These are phyloP conservation scores for Stemphylium beticola DNA, from an alignment of 2,329 filamentous ascomycete species.

Conservation along the genomic window DNA sequence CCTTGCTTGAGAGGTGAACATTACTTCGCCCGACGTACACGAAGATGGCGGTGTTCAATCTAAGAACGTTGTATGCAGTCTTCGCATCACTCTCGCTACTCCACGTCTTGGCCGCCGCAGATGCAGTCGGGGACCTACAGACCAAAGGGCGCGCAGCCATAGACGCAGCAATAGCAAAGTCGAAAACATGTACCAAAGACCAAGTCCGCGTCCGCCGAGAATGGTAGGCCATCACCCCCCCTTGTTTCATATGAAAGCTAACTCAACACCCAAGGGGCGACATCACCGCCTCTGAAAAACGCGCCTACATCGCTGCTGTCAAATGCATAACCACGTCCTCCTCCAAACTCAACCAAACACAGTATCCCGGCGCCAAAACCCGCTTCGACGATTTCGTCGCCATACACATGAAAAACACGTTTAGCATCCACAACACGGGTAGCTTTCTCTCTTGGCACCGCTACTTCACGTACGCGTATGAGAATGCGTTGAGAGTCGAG, in stretches of 20 bases:
- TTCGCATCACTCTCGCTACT: slow-evolving; percentile 28
- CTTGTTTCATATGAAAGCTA: neutral
- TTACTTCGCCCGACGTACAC: neutral
- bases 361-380: slow-evolving; percentile 41
- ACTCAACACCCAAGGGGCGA: slow-evolving; percentile 30
- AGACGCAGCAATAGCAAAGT: slow-evolving; percentile 37
- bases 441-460: slow-evolving; percentile 52
- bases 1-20: neutral
- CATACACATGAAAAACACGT: slow-evolving; percentile 46
- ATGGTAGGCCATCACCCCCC: slow-evolving; percentile 25
- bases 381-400: slow-evolving; percentile 49
- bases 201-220: slow-evolving; percentile 39
- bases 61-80: slow-evolving; percentile 30
- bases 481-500: slow-evolving; percentile 50
- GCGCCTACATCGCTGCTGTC: slow-evolving; percentile 47
- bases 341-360: slow-evolving; percentile 25
- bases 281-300: slow-evolving; percentile 37
- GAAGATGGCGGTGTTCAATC: slow-evolving; percentile 26
- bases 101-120: slow-evolving; percentile 28
- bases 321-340: slow-evolving; percentile 39
- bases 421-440: slow-evolving; percentile 43
- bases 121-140: slow-evolving; percentile 36
- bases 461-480: slow-evolving; percentile 51
- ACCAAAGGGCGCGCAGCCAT: slow-evolving; percentile 34
- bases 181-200: slow-evolving; percentile 39